phyloP scores from a whole-genome alignment of 2,329 filamentous ascomycete species.

The Aspergillus sp. region DNA sequence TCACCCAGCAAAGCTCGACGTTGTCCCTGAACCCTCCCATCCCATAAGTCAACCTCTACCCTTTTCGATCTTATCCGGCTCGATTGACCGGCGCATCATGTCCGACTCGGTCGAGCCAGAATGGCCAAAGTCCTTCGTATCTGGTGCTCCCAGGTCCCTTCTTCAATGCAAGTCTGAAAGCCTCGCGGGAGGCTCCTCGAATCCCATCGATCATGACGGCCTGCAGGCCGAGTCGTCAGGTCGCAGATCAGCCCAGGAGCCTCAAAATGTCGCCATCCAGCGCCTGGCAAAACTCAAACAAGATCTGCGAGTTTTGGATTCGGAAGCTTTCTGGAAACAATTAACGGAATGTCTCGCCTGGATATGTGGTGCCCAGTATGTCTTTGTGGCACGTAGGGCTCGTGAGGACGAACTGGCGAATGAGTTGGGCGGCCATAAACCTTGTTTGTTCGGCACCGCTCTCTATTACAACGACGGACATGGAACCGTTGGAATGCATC shows the following conservation, averaged over 20 bases:
- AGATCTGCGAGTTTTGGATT: slow-evolving; percentile 51
- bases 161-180: slow-evolving; percentile 32
- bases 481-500: slow-evolving; percentile 52
- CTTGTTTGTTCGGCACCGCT: slow-evolving; percentile 63
- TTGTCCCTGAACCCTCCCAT: slow-evolving; percentile 24
- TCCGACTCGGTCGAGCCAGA: slow-evolving; percentile 32
- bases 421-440: slow-evolving; percentile 59
- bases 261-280: slow-evolving; percentile 62
- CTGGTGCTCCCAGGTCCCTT: slow-evolving; percentile 26
- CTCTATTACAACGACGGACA: slow-evolving; percentile 65
- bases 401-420: slow-evolving; percentile 61
- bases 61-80: background rate
- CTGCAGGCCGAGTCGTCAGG: slow-evolving; percentile 22
- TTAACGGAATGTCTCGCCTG: slow-evolving; percentile 64
- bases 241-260: slow-evolving; percentile 38
- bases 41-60: slow-evolving; percentile 9
- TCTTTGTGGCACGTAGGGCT: slow-evolving; percentile 66
- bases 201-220: slow-evolving; percentile 22
- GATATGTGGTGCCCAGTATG: slow-evolving; percentile 65
- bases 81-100: slow-evolving; percentile 22
- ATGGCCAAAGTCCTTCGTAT: slow-evolving; percentile 26
- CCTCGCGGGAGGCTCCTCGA: slow-evolving; percentile 21
- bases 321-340: slow-evolving; percentile 62
- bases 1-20: slow-evolving; percentile 15
- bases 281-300: slow-evolving; percentile 60